A percentile compares a stretch with the other conserved stretches of the same genome.
Evolutionary conservation across 768 basidiomycete genomes (phyloP).

Genomic region (Lactarius sp.): DNA sequence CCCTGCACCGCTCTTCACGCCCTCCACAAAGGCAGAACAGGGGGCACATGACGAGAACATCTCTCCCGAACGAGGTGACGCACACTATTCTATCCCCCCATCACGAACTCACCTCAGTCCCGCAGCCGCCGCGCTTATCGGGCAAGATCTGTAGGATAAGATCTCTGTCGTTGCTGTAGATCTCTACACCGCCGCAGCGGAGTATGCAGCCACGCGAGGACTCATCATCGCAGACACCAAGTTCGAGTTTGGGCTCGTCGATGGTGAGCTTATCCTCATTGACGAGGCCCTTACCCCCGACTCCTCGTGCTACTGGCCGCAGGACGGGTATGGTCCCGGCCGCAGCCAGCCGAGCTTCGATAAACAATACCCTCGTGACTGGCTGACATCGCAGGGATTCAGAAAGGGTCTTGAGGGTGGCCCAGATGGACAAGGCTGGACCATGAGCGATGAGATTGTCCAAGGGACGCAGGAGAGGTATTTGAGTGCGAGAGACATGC

Average conservation of each 20-base stretch:
- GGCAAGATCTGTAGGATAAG: conserved; percentile 54
- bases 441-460: no score
- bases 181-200: conserved; percentile 71
- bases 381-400: no score
- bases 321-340: no score
- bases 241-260: no score
- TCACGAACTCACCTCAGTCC: not conserved
- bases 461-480: conserved; percentile 76
- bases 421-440: no score
- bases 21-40: conserved; percentile 93
- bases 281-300: no score
- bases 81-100: not conserved
- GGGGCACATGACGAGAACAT: conserved; percentile 97
- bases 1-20: conserved; percentile 83
- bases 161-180: conserved; percentile 57
- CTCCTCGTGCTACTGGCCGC: no score
- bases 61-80: conserved; percentile 86
- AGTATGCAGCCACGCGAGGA: conserved; percentile 65
- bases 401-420: no score
- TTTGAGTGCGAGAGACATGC: conserved; percentile 60
- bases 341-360: no score
- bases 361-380: no score
- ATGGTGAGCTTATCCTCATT: no score
- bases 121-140: conserved; percentile 61
- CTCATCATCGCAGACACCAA: no score